These are phyloP conservation scores for Leptographium flavum DNA, from an alignment of 2,329 filamentous ascomycete genomes.

Conservation along the genomic window DNA sequence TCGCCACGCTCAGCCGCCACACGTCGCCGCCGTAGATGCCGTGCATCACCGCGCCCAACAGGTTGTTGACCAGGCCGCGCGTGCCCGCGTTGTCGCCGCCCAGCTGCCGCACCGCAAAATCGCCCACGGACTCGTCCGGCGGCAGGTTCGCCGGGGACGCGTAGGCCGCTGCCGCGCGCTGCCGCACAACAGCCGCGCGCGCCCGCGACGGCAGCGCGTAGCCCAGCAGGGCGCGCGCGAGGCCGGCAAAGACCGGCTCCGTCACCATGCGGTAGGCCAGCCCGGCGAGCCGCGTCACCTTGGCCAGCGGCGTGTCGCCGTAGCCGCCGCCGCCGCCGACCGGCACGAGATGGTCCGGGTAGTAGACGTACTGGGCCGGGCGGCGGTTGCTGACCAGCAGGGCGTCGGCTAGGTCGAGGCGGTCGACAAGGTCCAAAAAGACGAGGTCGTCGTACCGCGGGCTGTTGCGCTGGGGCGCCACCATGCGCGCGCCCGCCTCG, in stretches of 20 bases:
- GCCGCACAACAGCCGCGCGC: not conserved
- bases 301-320: not conserved
- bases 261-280: constrained; percentile 21
- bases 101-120: constrained; percentile 44
- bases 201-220: not conserved
- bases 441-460: constrained; percentile 45
- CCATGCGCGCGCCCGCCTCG: constrained; percentile 70
- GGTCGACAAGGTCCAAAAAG: constrained; percentile 52
- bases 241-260: constrained; percentile 42
- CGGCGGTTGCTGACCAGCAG: constrained; percentile 35
- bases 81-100: constrained; percentile 19
- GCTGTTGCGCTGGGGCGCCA: constrained; percentile 36
- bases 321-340: constrained; percentile 18
- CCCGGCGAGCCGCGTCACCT: not conserved
- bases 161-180: constrained; percentile 11
- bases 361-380: constrained; percentile 65
- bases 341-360: constrained; percentile 64
- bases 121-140: constrained; percentile 58
- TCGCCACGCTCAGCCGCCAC: constrained; percentile 52
- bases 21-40: constrained; percentile 90
- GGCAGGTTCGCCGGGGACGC: constrained; percentile 15
- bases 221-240: constrained; percentile 1
- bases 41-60: constrained; percentile 64
- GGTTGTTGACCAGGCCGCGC: constrained; percentile 49
- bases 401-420: constrained; percentile 22